Evolutionary conservation across 116 monocot genomes (phyloP).

Genomic region (Zostera marina): DNA sequence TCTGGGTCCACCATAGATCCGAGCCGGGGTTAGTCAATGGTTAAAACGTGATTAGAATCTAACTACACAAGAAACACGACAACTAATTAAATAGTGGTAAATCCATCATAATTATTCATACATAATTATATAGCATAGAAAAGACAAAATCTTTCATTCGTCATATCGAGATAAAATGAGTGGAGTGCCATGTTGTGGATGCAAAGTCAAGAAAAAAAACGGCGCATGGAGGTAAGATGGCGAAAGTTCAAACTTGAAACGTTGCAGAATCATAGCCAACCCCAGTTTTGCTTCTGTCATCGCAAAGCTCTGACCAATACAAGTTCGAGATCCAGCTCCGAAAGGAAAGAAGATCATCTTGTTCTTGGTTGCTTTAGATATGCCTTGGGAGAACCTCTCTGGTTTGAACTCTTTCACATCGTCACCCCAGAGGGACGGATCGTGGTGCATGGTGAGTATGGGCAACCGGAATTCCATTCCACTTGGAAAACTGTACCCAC

Average conservation of each 20-base stretch:
- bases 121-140: too few relatives aligned
- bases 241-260: constrained; percentile 15
- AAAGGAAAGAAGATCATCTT: constrained; percentile 38
- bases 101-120: too few relatives aligned
- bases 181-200: constrained; percentile 5
- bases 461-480: constrained; percentile 14
- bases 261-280: constrained; percentile 25
- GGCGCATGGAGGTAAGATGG: constrained; percentile 5
- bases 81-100: too few relatives aligned
- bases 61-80: too few relatives aligned
- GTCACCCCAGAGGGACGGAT: constrained; percentile 27
- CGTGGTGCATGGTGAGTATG: constrained; percentile 18
- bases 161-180: constrained; percentile 3
- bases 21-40: too few relatives aligned
- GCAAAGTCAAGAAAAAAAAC: background rate
- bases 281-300: constrained; percentile 30
- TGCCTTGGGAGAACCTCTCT: constrained; percentile 28
- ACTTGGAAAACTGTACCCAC: constrained; percentile 10
- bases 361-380: constrained; percentile 25
- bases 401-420: constrained; percentile 43
- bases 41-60: too few relatives aligned
- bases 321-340: constrained; percentile 29
- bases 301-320: constrained; percentile 35
- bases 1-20: too few relatives aligned
- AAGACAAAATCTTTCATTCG: too few relatives aligned